Conservation (phyloP, 2,329 filamentous ascomycete genomes). For the Emergomyces africanus region DNA sequence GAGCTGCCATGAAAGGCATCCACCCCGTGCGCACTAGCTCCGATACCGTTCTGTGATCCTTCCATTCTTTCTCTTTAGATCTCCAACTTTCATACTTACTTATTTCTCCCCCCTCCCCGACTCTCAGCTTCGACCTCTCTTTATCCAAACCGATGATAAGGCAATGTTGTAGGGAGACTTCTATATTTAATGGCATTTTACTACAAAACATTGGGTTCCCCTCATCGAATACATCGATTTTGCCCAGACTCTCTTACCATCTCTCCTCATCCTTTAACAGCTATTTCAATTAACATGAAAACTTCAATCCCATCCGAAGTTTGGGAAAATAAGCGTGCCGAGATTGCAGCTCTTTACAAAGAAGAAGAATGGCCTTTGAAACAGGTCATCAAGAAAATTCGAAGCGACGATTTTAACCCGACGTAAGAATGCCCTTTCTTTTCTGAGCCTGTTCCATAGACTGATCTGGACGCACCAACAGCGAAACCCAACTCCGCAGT, state of each 20-base stretch:
- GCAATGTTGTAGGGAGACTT: background rate
- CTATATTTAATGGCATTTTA: background rate
- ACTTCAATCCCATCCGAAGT: slow-evolving; percentile 31
- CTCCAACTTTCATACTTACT: background rate
- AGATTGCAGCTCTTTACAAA: slow-evolving; percentile 31
- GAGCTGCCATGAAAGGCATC: background rate
- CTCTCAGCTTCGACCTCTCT: background rate
- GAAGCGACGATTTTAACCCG: slow-evolving; percentile 30
- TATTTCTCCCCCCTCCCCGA: background rate
- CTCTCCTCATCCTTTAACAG: background rate
- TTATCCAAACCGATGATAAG: background rate
- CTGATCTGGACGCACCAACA: slow-evolving; percentile 8
- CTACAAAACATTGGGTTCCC: background rate
- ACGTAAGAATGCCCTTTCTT: slow-evolving; percentile 20
- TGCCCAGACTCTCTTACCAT: background rate
- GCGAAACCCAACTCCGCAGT: slow-evolving; percentile 33
- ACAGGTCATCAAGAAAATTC: slow-evolving; percentile 33
- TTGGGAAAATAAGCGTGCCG: slow-evolving; percentile 31
- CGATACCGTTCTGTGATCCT: background rate
- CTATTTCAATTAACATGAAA: slow-evolving; percentile 21
- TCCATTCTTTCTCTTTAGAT: background rate
- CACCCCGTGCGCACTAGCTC: background rate
- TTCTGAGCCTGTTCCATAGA: background rate
- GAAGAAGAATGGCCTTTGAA: slow-evolving; percentile 35
- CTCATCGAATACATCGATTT: background rate